phyloP scores from a whole-genome alignment of 345 rosid genomes.

The Barbarea vulgaris region DNA sequence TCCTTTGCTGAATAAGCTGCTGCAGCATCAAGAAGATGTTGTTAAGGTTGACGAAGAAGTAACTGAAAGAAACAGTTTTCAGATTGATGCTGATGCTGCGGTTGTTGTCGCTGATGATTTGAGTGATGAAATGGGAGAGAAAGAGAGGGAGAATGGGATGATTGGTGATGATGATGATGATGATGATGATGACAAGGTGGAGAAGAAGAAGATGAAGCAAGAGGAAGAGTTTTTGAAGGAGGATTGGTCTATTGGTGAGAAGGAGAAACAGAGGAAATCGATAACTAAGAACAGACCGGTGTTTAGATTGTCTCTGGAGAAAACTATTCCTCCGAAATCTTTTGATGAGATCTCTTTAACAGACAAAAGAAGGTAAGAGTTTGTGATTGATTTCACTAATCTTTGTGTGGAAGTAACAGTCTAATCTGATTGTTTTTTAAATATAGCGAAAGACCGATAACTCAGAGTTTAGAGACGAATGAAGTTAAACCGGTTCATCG shows the following conservation, averaged over 20 bases:
- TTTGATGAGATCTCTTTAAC: constrained; percentile 15
- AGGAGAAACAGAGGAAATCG: constrained; percentile 30
- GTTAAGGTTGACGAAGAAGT: background rate
- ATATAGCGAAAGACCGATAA: constrained; percentile 35
- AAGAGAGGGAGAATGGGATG: background rate
- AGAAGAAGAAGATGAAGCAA: constrained; percentile 14
- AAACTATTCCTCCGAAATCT: constrained; percentile 29
- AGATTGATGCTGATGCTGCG: background rate
- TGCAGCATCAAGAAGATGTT: background rate
- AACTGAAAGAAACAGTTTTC: background rate
- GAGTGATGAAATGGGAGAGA: background rate
- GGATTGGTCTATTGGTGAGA: constrained; percentile 23
- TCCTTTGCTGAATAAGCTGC: background rate
- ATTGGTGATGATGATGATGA: constrained; percentile 1
- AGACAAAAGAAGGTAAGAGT: constrained; percentile 30
- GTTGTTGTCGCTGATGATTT: too few species aligned
- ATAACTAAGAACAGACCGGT: constrained; percentile 36
- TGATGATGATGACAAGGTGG: constrained; percentile 9
- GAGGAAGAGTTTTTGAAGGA: constrained; percentile 16
- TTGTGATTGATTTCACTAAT: constrained; percentile 6
- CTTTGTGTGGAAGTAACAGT: background rate
- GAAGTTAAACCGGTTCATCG: constrained; percentile 2
- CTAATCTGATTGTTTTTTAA: constrained; percentile 16
- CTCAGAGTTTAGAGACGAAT: background rate
- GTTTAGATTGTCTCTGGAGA: constrained; percentile 45